phyloP scores from a whole-genome alignment of 129 eudicot genomes.

The Erigeron canadensis region DNA sequence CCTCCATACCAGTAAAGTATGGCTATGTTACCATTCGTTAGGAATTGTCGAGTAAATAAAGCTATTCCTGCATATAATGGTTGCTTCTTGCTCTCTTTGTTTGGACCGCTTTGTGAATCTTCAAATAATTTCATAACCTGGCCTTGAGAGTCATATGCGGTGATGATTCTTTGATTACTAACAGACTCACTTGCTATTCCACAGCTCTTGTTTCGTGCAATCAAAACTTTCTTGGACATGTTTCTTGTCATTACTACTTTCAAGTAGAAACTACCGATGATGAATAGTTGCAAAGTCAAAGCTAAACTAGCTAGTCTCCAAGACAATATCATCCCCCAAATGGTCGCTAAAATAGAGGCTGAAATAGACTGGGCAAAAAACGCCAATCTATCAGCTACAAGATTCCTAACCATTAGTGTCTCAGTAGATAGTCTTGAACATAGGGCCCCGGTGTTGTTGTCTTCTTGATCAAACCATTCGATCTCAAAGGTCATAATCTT shows the following conservation, averaged over 20 bases:
- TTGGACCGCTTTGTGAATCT: conserved; percentile 47
- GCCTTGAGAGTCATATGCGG: conserved; percentile 71
- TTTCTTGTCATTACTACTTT: conserved; percentile 27
- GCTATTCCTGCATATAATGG: conserved; percentile 69
- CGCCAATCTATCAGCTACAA: conserved; percentile 40
- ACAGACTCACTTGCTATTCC: conserved; percentile 83
- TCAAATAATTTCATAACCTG: conserved; percentile 51
- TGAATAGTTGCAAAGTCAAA: conserved; percentile 62
- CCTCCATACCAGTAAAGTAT: conserved; percentile 80
- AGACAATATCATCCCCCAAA: conserved; percentile 35
- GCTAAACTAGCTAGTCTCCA: conserved; percentile 69
- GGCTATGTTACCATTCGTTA: conserved; percentile 58
- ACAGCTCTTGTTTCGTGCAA: conserved; percentile 67
- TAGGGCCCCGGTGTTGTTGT: conserved; percentile 57
- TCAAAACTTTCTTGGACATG: conserved; percentile 49
- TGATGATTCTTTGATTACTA: conserved; percentile 73
- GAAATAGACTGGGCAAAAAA: conserved; percentile 53
- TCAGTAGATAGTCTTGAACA: conserved; percentile 37
- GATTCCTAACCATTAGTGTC: conserved; percentile 32
- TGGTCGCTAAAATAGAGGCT: conserved; percentile 31
- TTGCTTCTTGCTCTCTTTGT: conserved; percentile 53
- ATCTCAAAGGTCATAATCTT: conserved; percentile 68
- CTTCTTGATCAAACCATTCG: conserved; percentile 75
- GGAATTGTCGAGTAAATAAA: conserved; percentile 55
- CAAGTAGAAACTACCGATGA: conserved; percentile 56